Evolutionary conservation across 805 yeast species (phyloP).

Genomic region (Pichia cabralensis): DNA sequence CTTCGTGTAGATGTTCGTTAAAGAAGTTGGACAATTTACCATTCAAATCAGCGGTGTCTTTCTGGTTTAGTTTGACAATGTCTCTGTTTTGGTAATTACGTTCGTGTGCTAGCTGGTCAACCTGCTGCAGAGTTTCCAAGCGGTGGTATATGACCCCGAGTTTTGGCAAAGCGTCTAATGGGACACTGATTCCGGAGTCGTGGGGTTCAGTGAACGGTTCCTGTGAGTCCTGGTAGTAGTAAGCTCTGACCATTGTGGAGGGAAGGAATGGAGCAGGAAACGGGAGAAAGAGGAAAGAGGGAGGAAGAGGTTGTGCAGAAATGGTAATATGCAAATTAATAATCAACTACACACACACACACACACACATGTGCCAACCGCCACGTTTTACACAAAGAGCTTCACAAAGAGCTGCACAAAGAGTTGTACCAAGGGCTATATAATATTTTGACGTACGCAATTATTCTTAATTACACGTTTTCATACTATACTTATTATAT

Average conservation of each 20-base stretch:
- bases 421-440: no score
- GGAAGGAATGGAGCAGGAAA: no score
- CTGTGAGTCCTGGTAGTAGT: constrained; percentile 51
- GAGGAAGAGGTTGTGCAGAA: no score
- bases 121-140: constrained; percentile 40
- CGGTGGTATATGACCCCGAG: constrained; percentile 64
- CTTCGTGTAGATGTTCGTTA: constrained; percentile 88
- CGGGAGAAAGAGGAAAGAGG: no score
- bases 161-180: constrained; percentile 36
- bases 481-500: no score
- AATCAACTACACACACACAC: no score
- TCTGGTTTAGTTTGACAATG: constrained; percentile 47
- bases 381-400: no score
- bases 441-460: no score
- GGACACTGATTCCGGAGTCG: constrained; percentile 54
- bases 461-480: no score
- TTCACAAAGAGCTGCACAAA: no score
- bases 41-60: constrained; percentile 45
- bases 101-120: constrained; percentile 56
- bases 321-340: no score
- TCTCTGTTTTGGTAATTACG: constrained; percentile 79
- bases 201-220: constrained; percentile 58
- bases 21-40: constrained; percentile 62
- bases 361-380: no score
- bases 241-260: constrained; percentile 25